Evolutionary conservation across 1,139 yeast species (phyloP), one percentile per base, ranked within the genome.

Genomic region (Saccharomycopsis phalli): DNA sequence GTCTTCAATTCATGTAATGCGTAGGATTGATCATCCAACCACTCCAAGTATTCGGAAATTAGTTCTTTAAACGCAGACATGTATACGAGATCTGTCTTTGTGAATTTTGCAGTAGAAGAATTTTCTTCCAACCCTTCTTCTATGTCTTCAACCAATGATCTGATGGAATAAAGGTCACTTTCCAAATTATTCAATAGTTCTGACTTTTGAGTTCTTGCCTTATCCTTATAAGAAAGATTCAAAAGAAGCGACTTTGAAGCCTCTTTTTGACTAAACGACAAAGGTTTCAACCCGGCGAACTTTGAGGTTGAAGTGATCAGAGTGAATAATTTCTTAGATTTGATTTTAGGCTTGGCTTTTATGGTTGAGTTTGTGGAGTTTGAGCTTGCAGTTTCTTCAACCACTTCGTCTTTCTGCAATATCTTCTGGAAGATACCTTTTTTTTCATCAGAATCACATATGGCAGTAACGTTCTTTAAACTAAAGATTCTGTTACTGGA

Each of bases 21-120:
- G 42, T 76, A 82, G 41, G 84, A 71, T 18, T 79, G 88, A 50
- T 72, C 76, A 41, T 84, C 94, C 29, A 86, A 63, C 95, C 95
- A 84, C 48, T 81, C 93, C 39, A 81, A 61, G 19, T 68, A 61
- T 19, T 75, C 78, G 23, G 63, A 49, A 2, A 80, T 69, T 2
- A 59, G 45, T 17, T 37, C 46, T 27, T 48, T 38, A 25, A 38
- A 48, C 29, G 33, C 46, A 45, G 26, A 29, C 31, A 43, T 22
- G 17, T 14, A 18, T 31, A 26, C 36, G 28, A 29, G 17, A 17
- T 42, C 43, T 13, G 40, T 32, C 21, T 41, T 38, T 16, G 40
- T 28, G 31, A 37, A 48, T 19, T 47, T 39, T 22, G 46, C 44
- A 13, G 34, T 21, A 14, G 26, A 8, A 17, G 31, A 27, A 36